These are phyloP conservation scores for Prosopis cineraria DNA, from an alignment of 306 rosid genomes.

Conservation along the genomic window DNA sequence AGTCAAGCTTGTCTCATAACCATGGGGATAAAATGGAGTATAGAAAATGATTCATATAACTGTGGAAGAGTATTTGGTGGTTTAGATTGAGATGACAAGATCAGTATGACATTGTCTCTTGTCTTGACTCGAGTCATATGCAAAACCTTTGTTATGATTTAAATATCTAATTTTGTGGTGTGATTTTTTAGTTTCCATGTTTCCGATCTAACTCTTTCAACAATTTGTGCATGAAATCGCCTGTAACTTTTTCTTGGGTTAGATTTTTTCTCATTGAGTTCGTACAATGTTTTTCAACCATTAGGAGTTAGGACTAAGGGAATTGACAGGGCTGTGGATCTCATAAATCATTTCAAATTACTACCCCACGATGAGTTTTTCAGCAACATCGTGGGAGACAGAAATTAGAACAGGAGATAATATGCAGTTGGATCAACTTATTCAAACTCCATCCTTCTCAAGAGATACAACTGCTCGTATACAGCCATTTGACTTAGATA, in stretches of 20 bases:
- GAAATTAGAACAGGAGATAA: slow-evolving; percentile 97
- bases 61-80: too few relatives aligned
- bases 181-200: too few relatives aligned
- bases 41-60: too few relatives aligned
- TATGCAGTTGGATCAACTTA: slow-evolving; percentile 95
- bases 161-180: too few relatives aligned
- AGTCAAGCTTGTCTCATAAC: too few relatives aligned
- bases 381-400: slow-evolving; percentile 97
- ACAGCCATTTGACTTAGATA: slow-evolving; percentile 80
- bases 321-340: slow-evolving; percentile 90
- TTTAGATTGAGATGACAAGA: too few relatives aligned
- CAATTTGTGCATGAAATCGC: not conserved
- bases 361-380: slow-evolving; percentile 83
- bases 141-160: too few relatives aligned
- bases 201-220: not conserved
- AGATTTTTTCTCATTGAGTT: not conserved
- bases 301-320: slow-evolving; percentile 95
- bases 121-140: too few relatives aligned
- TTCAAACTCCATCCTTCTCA: slow-evolving; percentile 63
- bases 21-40: too few relatives aligned
- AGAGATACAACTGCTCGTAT: slow-evolving; percentile 76
- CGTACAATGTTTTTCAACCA: slow-evolving; percentile 32
- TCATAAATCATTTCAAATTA: slow-evolving; percentile 84
- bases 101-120: too few relatives aligned
- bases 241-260: not conserved